Evolutionary conservation across 805 yeast species (phyloP).

Genomic region (Wickerhamomyces strasburgensis): DNA sequence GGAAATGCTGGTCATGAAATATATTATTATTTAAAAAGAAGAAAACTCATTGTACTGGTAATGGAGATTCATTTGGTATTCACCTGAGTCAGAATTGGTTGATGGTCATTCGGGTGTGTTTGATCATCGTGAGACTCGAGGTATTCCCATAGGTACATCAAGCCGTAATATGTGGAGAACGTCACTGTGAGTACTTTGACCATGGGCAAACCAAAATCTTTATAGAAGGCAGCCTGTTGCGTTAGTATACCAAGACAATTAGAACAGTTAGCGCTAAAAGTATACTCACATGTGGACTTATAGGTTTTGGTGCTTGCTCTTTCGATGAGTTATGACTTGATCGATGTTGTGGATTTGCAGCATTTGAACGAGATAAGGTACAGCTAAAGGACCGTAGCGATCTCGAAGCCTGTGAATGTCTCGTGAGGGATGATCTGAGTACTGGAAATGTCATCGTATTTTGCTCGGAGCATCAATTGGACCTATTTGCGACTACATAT

Average conservation of each 20-base stretch:
- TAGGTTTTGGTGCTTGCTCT: constrained; percentile 3
- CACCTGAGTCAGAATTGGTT: neutral
- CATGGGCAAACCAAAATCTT: constrained; percentile 42
- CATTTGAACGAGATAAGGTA: too few relatives aligned
- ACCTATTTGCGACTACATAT: too few relatives aligned
- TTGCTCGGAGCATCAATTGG: too few relatives aligned
- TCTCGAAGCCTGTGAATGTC: too few relatives aligned
- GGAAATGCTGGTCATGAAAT: constrained; percentile 25
- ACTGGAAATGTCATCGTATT: too few relatives aligned
- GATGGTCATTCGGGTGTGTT: neutral
- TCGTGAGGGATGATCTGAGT: too few relatives aligned
- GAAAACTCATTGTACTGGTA: too few relatives aligned
- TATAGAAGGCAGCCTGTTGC: constrained; percentile 36
- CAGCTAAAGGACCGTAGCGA: too few relatives aligned
- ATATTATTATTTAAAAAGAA: constrained; percentile 1
- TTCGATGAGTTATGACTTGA: neutral
- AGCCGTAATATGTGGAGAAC: constrained; percentile 41
- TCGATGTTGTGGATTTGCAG: neutral
- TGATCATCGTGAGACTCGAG: constrained; percentile 28
- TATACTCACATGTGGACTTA: constrained; percentile 20
- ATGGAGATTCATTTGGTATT: neutral
- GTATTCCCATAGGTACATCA: constrained; percentile 41
- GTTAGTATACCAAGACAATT: neutral
- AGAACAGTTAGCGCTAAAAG: neutral
- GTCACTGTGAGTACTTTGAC: constrained; percentile 40